A percentile compares a stretch with the other conserved stretches of the same genome.
Conservation (phyloP, 2,329 filamentous ascomycete genomes). For the Cyphellophora europaea region DNA sequence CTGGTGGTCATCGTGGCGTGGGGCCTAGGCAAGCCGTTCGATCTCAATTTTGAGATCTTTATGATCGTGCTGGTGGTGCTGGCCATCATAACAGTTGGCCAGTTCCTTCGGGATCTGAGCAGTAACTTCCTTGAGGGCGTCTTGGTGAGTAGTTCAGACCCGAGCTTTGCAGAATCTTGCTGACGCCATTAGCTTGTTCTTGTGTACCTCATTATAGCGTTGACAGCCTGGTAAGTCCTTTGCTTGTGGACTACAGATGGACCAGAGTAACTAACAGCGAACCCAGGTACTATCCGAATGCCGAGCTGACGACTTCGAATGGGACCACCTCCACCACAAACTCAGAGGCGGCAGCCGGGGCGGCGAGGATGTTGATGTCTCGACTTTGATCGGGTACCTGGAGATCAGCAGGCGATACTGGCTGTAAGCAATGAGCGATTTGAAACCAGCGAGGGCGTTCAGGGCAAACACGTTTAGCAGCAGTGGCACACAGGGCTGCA, state of each 20-base stretch:
- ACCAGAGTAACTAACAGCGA: too few relatives aligned
- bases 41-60: constrained; percentile 79
- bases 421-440: too few relatives aligned
- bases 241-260: too few relatives aligned
- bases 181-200: constrained; percentile 16
- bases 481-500: too few relatives aligned
- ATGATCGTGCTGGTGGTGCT: constrained; percentile 74
- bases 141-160: constrained; percentile 38
- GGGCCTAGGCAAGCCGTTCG: constrained; percentile 61
- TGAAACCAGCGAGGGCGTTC: too few relatives aligned
- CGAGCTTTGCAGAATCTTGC: background rate
- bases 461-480: too few relatives aligned
- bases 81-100: constrained; percentile 75
- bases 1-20: constrained; percentile 77
- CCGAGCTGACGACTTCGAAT: constrained; percentile 21
- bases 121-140: constrained; percentile 84
- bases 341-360: background rate
- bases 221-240: constrained; percentile 50
- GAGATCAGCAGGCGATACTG: too few relatives aligned
- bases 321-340: constrained; percentile 2
- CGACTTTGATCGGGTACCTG: too few relatives aligned
- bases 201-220: constrained; percentile 54
- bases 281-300: constrained; percentile 55
- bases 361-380: too few relatives aligned
- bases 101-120: constrained; percentile 79